Evolutionary conservation across 257 asterid species (phyloP).

Genomic region (Jacaranda copaia): DNA sequence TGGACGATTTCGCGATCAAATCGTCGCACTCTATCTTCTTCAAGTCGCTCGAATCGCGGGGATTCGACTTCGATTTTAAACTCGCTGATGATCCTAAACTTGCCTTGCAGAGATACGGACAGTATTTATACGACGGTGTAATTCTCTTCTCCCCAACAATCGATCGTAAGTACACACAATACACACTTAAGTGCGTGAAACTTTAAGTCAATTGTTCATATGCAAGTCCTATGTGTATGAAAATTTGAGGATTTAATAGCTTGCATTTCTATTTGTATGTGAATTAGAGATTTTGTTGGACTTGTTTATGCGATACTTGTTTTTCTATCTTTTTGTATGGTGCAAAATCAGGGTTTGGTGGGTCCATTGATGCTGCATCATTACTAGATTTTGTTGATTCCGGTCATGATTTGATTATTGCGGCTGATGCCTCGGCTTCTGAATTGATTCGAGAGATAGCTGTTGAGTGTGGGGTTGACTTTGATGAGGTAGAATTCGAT

Average conservation of each 20-base stretch:
- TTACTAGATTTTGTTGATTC: conserved; percentile 77
- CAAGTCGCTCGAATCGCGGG: conserved; percentile 61
- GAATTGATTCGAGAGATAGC: conserved; percentile 81
- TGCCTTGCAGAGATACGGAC: conserved; percentile 78
- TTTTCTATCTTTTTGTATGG: conserved; percentile 14
- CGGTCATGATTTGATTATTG: conserved; percentile 83
- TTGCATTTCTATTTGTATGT: not conserved
- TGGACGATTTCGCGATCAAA: conserved; percentile 70
- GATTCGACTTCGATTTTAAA: conserved; percentile 72
- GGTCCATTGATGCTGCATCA: conserved; percentile 63
- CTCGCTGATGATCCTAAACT: conserved; percentile 81
- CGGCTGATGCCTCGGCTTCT: conserved; percentile 73
- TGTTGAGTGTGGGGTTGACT: conserved; percentile 84
- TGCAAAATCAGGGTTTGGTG: conserved; percentile 72
- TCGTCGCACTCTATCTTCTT: conserved; percentile 82
- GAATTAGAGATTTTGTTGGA: not conserved
- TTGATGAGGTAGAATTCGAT: conserved; percentile 70
- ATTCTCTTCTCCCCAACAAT: conserved; percentile 71
- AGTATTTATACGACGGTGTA: conserved; percentile 68
- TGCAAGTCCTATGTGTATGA: not conserved
- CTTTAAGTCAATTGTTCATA: not conserved
- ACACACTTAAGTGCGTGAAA: not conserved
- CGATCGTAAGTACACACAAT: conserved; percentile 54
- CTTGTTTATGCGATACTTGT: not conserved
- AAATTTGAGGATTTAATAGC: not conserved